Base-by-base conservation (phyloP, 345 rosid species). In the Populus nigra region DNA sequence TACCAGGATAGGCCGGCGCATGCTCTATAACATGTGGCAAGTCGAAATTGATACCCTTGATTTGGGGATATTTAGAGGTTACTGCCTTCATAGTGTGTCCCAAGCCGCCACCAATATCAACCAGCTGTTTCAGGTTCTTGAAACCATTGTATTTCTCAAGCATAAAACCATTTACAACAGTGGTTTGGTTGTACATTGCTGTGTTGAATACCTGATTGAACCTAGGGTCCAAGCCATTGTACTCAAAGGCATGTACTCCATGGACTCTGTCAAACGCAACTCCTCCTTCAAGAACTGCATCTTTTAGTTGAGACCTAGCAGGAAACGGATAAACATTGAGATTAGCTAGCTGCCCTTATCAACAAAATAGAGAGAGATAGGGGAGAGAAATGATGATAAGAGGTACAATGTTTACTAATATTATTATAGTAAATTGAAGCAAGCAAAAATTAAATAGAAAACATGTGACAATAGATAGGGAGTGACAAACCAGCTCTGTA, bases 401-500 rank as follows among this genome's bases (percentile, higher is more conserved):
- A 50, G 57, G 57, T 18, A 53, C 25, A 8, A 3, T 57, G 8
- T 22, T 3, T 1, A 8, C 12, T 45, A 45, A 57, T 3, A 3
- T 4, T n/a, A 8, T 22, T 3, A n/a, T 22, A 57, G 23, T 3
- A 57, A 57, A 8, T 2, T 0, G 59, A 53, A 53, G 59, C 20
- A 5, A 18, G 7, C 18, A 50, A 50, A 50, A 16, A 7, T 4
- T 4, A 0, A 50, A 1, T 17, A 5, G 8, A 18, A 5, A 63
- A 9, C 27, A n/a, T 1, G 31, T 5, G n/a, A 31, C 41, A 4
- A 33, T 27, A 33, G 10, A 22, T 8, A 72, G 7, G 33, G 29
- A 57, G 63, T 7, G 11, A 39, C 67, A 20, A 55, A 77, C 79
- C 79, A 77, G 31, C 79, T 69, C 25, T 77, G 43, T n/a, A 69